Evolutionary conservation across 176 grass and related monocot species (phyloP), one percentile per base, ranked within the genome.

Genomic region (Melocanna baccifera): DNA sequence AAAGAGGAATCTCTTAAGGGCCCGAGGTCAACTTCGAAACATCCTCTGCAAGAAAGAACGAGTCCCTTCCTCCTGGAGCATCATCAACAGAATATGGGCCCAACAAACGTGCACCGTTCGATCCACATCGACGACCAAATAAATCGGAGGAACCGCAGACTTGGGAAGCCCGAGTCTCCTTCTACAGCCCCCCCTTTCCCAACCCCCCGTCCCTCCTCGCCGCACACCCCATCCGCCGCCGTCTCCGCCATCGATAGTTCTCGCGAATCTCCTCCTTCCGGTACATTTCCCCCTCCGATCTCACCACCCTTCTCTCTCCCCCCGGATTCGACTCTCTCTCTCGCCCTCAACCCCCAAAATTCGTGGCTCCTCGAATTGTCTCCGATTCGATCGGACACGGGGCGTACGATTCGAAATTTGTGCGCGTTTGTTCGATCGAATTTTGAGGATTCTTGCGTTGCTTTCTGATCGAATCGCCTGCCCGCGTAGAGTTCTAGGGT

Each of bases 81-180:
- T 19, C 65, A 39, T 48, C 51, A 30, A 82, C 50, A 20, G 5
- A 36, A 1, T 12, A 12, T 18, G 42, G 82, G 40, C 8, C 51
- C 41, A n/a, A 22, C 1, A n/a, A 86, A 72, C 16, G 0, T 4
- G 29, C 43, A 47, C 83, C 88, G 88, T 71, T 56, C 46, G 73
- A 90, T 86, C 56, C 78, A 82, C 18, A 78, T 78, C 36, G 78
- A 82, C 79, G 78, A 83, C 64, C 78, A 36, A 75, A 72, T 57
- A 77, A 71, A 72, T 32, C 9, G 78, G 88, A 78, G 78, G 37
- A 66, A 28, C 23, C 29, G 23, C 55, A 1, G 83, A 75, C 39
- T 4, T 20, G 15, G 39, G 75, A 9, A 63, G 66, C 16, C 53
- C 45, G 62, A 77, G 83, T 85, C 87, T 77, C 32, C 74, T n/a